phyloP scores from a whole-genome alignment of 2,329 filamentous ascomycete species.

The Ascochyta rabiei region DNA sequence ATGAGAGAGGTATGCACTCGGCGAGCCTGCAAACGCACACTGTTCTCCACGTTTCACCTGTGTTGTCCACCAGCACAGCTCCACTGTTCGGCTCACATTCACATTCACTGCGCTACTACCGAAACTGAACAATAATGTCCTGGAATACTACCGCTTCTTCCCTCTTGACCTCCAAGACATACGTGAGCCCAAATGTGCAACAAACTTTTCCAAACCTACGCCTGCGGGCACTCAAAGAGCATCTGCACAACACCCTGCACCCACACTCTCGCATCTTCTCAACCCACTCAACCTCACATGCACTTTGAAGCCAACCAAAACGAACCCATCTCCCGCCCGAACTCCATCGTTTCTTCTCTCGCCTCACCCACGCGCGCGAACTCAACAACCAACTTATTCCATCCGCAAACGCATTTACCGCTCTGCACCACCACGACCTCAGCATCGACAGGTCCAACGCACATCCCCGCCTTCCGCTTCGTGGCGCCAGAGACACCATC shows the following conservation, averaged over 20 bases:
- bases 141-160: not conserved
- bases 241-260: constrained; percentile 38
- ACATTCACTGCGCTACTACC: not conserved
- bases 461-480: constrained; percentile 13
- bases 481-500: constrained; percentile 5
- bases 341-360: constrained; percentile 14
- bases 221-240: constrained; percentile 32
- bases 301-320: not conserved
- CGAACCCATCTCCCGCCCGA: constrained; percentile 10
- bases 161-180: not conserved
- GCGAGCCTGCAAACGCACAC: not conserved
- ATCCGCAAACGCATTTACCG: not conserved
- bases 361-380: not conserved
- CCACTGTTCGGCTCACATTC: not conserved
- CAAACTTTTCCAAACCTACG: constrained; percentile 33
- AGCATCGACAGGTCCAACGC: not conserved
- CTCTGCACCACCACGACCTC: not conserved
- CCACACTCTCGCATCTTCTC: constrained; percentile 17
- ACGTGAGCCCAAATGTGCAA: constrained; percentile 29
- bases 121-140: too few species aligned
- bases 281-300: not conserved
- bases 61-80: not conserved
- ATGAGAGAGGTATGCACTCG: not conserved
- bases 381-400: not conserved
- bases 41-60: not conserved